phyloP scores from a whole-genome alignment of 2,329 filamentous ascomycete genomes.

The Botrytis aclada region DNA sequence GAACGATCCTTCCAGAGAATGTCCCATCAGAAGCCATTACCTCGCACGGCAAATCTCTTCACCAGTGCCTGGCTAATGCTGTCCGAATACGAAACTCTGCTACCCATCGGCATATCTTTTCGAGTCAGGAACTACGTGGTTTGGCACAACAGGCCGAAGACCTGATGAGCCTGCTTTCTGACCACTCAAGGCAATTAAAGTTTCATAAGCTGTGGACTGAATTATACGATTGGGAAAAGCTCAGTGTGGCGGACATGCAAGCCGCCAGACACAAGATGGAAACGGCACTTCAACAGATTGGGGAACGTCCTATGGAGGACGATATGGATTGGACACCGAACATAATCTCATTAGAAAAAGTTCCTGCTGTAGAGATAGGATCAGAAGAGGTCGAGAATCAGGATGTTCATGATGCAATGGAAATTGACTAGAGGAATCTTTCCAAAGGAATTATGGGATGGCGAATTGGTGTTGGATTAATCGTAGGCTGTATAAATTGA shows the following conservation, averaged over 20 bases:
- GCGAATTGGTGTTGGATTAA: not conserved
- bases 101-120: conserved; percentile 35
- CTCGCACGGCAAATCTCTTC: conserved; percentile 25
- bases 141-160: conserved; percentile 33
- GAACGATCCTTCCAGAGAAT: conserved; percentile 26
- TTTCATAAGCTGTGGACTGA: conserved; percentile 30
- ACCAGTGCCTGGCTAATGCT: conserved; percentile 30
- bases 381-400: conserved; percentile 15
- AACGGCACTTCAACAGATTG: conserved; percentile 32
- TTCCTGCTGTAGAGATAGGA: conserved; percentile 16
- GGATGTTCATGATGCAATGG: conserved; percentile 30
- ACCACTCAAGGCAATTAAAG: conserved; percentile 31
- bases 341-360: conserved; percentile 32
- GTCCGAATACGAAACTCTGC: conserved; percentile 35
- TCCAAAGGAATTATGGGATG: not conserved
- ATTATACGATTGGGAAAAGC: conserved; percentile 31
- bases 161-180: conserved; percentile 35
- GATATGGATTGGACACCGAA: conserved; percentile 39
- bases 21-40: conserved; percentile 29
- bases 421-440: conserved; percentile 26
- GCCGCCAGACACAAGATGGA: conserved; percentile 29
- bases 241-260: conserved; percentile 22
- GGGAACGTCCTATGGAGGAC: conserved; percentile 34
- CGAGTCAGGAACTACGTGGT: conserved; percentile 31
- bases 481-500: not conserved